These are phyloP conservation scores for Umbellularia californica DNA, from an alignment of 164 flowering plant species.

Conservation along the genomic window DNA sequence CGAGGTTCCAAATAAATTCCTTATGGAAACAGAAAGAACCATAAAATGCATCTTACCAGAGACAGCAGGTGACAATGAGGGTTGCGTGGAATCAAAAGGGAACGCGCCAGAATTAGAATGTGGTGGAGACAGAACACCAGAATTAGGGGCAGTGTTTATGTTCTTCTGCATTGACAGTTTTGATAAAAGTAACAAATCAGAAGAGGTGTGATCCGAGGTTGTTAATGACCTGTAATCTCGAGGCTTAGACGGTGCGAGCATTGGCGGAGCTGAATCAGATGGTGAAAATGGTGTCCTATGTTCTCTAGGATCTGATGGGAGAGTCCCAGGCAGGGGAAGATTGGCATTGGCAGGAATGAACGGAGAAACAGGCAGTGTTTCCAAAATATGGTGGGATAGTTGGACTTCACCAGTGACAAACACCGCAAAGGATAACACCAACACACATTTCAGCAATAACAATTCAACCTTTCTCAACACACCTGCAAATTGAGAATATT, in stretches of 20 bases:
- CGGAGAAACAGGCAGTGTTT: not conserved
- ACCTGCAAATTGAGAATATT: conserved; percentile 8
- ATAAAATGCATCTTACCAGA: not conserved
- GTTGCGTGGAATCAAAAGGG: conserved; percentile 45
- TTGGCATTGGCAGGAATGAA: conserved; percentile 15
- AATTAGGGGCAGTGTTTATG: conserved; percentile 26
- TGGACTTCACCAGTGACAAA: not conserved
- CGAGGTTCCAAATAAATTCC: not conserved
- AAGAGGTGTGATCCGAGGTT: conserved; percentile 40
- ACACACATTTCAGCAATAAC: not conserved
- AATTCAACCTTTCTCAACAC: conserved; percentile 1
- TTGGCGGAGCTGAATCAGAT: conserved; percentile 19
- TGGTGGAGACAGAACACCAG: conserved; percentile 27
- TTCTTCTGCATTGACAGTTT: conserved; percentile 42
- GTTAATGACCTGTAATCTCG: conserved; percentile 44
- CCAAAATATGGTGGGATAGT: conserved; percentile 2
- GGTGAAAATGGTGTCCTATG: conserved; percentile 24
- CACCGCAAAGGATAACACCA: conserved; percentile 1
- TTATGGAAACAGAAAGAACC: not conserved
- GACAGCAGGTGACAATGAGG: conserved; percentile 53
- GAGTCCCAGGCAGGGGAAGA: conserved; percentile 34
- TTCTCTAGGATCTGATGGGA: conserved; percentile 27
- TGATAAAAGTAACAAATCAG: conserved; percentile 39
- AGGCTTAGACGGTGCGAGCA: conserved; percentile 33
- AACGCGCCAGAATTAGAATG: conserved; percentile 10